Evolutionary conservation across 2,329 filamentous ascomycete species (phyloP), one percentile per base, ranked within the genome.

Genomic region (Chlorencoelia australis): DNA sequence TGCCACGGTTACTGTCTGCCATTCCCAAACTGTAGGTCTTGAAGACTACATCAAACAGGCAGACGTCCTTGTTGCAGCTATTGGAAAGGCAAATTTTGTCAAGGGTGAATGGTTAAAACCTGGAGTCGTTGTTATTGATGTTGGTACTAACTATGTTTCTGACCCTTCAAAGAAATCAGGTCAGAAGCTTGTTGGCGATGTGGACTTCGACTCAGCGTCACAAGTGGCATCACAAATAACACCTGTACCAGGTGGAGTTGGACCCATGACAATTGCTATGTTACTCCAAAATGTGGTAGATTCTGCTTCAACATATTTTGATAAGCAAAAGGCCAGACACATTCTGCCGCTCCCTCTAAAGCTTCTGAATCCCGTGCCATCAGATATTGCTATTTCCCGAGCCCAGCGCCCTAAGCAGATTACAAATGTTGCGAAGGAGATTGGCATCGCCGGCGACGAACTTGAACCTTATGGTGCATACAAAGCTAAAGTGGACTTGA

Each of bases 191-290:
- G 89, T 96, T 5, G 91, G 91, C 42, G 91, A 98, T 59, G 91
- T 98, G 27, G 87, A 98, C 53, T 96, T 79, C 52, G 86, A 87
- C 34, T 77, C 82, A 28, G 89, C 89, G 11, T 72, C 71, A 11
- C 70, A 93, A 57, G 82, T 95, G 27, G 91, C 88, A 14, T 94
- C 88, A 2, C 75, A 83, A 54, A 95, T 98, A 55, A 98, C 91
- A 2, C 91, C 91, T 1, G 91, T 98, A 2, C 91, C 91, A 2
- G 91, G 91, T 39, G 91, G 91, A 60, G 91, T 98, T 41, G 91
- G 91, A 0, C 91, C 91, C 33, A 98, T 98, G 91, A 98, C 91
- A 3, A 88, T 98, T 45, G 91, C 91, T 42, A 98, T 98, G 91
- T 70, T 98, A 31, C 67, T 98, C 52, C 84, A 94, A 61, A 98